phyloP scores from a whole-genome alignment of 345 rosid genomes.

The Syzygium aromaticum region DNA sequence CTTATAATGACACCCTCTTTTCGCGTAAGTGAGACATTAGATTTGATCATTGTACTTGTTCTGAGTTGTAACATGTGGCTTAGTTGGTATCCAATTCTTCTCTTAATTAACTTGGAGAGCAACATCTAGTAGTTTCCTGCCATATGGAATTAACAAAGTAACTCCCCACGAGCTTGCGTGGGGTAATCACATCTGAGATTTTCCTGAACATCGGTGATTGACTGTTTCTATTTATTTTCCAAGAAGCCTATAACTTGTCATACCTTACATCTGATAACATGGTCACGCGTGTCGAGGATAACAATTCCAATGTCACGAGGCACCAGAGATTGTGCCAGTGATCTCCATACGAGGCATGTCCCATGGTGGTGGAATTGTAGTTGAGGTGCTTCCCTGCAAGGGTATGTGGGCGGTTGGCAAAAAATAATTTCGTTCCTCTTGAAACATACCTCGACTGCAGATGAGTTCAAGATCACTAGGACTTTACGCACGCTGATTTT shows the following conservation, averaged over 20 bases:
- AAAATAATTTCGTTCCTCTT: too few species aligned
- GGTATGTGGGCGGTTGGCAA: background rate
- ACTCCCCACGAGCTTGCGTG: background rate
- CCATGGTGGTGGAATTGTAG: background rate
- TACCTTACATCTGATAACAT: background rate
- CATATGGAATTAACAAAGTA: background rate
- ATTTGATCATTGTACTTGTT: background rate
- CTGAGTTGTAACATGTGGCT: background rate
- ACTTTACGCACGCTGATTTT: background rate
- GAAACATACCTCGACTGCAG: too few species aligned
- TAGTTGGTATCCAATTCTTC: background rate
- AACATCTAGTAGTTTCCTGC: background rate
- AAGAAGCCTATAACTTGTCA: background rate
- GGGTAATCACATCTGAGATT: background rate
- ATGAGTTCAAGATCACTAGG: too few species aligned
- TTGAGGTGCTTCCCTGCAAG: background rate
- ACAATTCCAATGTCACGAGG: background rate
- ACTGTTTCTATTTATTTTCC: background rate
- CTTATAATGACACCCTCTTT: background rate
- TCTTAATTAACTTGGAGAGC: background rate
- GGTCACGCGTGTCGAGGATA: background rate
- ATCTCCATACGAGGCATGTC: background rate
- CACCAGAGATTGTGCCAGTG: background rate
- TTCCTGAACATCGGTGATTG: background rate
- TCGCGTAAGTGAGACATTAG: background rate